phyloP scores from a whole-genome alignment of 139 green algal genomes.

The Zygnema cylindricum region DNA sequence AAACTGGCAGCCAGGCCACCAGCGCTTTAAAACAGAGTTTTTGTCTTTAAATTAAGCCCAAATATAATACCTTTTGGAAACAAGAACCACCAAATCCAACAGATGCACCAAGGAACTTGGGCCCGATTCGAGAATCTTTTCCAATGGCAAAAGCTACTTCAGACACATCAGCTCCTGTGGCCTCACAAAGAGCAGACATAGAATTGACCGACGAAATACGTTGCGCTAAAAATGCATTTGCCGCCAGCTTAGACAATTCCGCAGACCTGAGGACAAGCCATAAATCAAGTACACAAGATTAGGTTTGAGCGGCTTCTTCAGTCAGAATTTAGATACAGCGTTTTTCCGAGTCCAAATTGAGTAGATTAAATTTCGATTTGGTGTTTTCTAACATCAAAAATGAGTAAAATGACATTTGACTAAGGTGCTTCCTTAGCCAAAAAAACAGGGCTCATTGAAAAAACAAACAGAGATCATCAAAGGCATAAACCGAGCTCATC shows the following conservation, averaged over 20 bases:
- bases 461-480: too few species aligned
- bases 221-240: constrained; percentile 84
- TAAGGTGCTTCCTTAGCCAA: background rate
- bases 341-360: too few species aligned
- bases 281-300: background rate
- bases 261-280: constrained; percentile 66
- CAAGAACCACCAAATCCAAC: constrained; percentile 98
- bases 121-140: constrained; percentile 93
- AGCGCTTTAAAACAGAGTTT: too few species aligned
- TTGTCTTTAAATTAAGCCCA: background rate
- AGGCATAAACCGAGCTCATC: too few species aligned
- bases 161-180: constrained; percentile 90
- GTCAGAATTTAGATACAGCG: too few species aligned
- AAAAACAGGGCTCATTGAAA: too few species aligned
- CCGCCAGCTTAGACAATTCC: constrained; percentile 98
- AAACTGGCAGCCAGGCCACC: too few species aligned
- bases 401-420: background rate
- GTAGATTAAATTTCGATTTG: too few species aligned
- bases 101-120: constrained; percentile 95
- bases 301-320: too few species aligned
- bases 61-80: constrained; percentile 89
- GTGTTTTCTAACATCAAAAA: too few species aligned
- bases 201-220: constrained; percentile 98
- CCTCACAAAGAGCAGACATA: constrained; percentile 97
- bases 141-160: constrained; percentile 89